phyloP scores from a whole-genome alignment of 345 rosid species.

The Hibiscus tridactylites region DNA sequence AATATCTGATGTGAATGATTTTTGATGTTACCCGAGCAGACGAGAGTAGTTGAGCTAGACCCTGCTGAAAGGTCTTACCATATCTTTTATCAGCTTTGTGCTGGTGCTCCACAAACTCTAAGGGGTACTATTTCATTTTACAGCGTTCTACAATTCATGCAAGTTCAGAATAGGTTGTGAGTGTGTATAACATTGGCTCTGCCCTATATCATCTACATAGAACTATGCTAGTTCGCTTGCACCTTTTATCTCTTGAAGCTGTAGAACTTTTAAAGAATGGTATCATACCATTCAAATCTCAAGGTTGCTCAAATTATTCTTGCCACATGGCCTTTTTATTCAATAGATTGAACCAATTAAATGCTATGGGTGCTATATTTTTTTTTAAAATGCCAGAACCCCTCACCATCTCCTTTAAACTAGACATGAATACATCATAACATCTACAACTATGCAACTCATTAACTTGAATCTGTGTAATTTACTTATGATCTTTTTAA shows the following conservation, averaged over 20 bases:
- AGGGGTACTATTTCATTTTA: conserved; percentile 49
- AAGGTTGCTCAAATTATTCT: background rate
- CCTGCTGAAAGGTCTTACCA: conserved; percentile 89
- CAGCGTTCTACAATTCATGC: background rate
- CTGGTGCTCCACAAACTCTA: conserved; percentile 80
- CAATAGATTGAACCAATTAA: background rate
- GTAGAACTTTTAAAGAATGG: background rate
- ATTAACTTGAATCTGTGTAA: background rate
- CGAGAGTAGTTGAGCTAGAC: conserved; percentile 85
- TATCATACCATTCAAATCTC: background rate
- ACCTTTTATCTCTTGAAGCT: background rate
- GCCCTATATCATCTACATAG: background rate
- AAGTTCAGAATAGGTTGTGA: conserved; percentile 6
- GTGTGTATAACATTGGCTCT: background rate
- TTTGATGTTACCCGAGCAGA: conserved; percentile 43
- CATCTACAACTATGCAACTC: background rate
- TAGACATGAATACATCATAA: background rate
- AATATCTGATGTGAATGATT: conserved; percentile 23
- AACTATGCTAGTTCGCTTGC: background rate
- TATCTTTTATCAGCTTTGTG: conserved; percentile 86
- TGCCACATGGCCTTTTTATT: background rate
- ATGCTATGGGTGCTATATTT: background rate
- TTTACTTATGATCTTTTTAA: background rate
- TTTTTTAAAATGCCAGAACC: conserved; percentile 2
- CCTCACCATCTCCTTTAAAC: background rate